Evolutionary conservation across 306 rosid genomes (phyloP).

Genomic region (Arachis hypogaea): DNA sequence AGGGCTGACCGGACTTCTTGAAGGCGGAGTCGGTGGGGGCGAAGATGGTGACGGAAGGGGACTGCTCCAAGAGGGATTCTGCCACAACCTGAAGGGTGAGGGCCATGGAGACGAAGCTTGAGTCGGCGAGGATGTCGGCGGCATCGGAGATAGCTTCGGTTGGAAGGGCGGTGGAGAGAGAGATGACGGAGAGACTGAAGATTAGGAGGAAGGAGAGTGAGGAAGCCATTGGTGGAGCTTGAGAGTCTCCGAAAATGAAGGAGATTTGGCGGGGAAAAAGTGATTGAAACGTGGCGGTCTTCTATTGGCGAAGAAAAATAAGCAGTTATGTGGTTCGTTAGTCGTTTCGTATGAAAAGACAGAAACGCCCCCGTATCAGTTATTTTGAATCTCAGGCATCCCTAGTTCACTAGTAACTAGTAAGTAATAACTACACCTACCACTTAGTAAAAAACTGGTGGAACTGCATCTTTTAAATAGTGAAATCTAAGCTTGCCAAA

Average conservation of each 20-base stretch:
- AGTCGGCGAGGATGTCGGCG: slow-evolving; percentile 68
- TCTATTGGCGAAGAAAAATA: slow-evolving; percentile 19
- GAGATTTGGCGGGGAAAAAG: slow-evolving; percentile 39
- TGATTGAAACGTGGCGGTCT: slow-evolving; percentile 33
- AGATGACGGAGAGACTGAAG: slow-evolving; percentile 35
- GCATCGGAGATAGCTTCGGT: slow-evolving; percentile 59
- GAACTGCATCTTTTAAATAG: no score
- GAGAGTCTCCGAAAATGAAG: not conserved
- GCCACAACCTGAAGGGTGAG: slow-evolving; percentile 69
- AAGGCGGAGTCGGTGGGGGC: slow-evolving; percentile 78
- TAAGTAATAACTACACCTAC: no score
- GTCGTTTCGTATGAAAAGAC: slow-evolving; percentile 17
- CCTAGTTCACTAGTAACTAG: no score
- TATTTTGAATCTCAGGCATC: no score
- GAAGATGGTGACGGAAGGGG: slow-evolving; percentile 76
- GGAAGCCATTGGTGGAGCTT: slow-evolving; percentile 67
- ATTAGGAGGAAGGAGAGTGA: slow-evolving; percentile 6
- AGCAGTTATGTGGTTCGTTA: slow-evolving; percentile 42
- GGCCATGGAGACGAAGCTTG: slow-evolving; percentile 74
- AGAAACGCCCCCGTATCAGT: not conserved
- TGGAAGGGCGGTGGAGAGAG: slow-evolving; percentile 50
- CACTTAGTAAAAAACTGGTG: no score
- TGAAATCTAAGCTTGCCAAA: no score
- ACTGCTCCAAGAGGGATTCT: slow-evolving; percentile 43
- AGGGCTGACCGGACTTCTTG: slow-evolving; percentile 69